Evolutionary conservation across 441 rosid genomes (phyloP).

Genomic region (Melastoma candidum): DNA sequence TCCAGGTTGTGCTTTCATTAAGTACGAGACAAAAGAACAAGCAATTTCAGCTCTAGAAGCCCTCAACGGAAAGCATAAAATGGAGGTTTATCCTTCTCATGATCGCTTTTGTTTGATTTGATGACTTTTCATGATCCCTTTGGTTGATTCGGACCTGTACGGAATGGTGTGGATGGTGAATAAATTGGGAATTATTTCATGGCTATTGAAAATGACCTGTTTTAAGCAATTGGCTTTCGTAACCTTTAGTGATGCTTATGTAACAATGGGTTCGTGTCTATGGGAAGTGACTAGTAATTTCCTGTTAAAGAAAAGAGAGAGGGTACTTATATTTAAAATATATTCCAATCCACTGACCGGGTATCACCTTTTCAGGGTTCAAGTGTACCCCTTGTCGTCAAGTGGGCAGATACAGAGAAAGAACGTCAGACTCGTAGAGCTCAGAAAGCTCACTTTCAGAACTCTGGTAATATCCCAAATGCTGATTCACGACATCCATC

Average conservation of each 20-base stretch:
- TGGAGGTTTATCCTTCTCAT: conserved; percentile 65
- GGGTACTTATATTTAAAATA: conserved; percentile 4
- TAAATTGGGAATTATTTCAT: too few relatives aligned
- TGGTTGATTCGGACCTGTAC: too few relatives aligned
- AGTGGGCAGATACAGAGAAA: conserved; percentile 99
- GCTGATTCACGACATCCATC: conserved; percentile 77
- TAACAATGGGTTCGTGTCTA: too few relatives aligned
- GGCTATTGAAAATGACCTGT: too few relatives aligned
- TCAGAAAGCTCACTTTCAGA: conserved; percentile 73
- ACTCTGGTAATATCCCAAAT: conserved; percentile 39
- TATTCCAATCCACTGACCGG: conserved; percentile 19
- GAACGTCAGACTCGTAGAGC: conserved; percentile 94
- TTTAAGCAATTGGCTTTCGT: too few relatives aligned
- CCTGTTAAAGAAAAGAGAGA: neutral
- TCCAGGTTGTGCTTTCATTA: conserved; percentile 91
- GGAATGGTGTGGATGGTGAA: too few relatives aligned
- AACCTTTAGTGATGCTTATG: too few relatives aligned
- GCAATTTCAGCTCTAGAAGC: conserved; percentile 81
- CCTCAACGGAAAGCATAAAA: conserved; percentile 78
- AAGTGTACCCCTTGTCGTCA: conserved; percentile 91
- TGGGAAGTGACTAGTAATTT: too few relatives aligned
- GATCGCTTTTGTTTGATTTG: neutral
- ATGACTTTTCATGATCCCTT: neutral
- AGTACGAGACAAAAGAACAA: conserved; percentile 92
- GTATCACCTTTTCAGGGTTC: conserved; percentile 60